Base-by-base conservation (phyloP, 768 basidiomycete genomes). In the Xanthoconium purpureum region DNA sequence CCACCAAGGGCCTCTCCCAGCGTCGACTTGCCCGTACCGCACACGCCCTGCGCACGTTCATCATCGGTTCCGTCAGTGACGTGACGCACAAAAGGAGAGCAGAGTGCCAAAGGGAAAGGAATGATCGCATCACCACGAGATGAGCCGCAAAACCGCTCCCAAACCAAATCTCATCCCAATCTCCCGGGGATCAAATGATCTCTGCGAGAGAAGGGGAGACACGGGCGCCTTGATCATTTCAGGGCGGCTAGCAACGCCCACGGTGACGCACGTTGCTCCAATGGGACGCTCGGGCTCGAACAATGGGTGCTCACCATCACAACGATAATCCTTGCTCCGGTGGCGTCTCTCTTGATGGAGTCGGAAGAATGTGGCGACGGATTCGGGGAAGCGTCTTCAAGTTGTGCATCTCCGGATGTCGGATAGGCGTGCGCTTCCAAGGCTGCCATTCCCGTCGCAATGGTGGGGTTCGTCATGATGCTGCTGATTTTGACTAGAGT, bases 11-110 rank as follows among this genome's bases (percentile, higher is more conserved):
- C 83, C 6, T 59, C 60, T 0, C 88, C 91, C 1, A 94, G 76
- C 20, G 87, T 89, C 30, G 83, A 82, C 66, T 89, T 89, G 9
- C 89, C 87, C 33, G 84, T 84, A 14, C 87, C 87, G 1, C 80
- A 88, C 4, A 89, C 86, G 35, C 90, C 90, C 87, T 88, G 62
- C 10, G 20, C 18, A 39, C 38, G 38, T 39, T 39, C 15, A 18
- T 18, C 10, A 24, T 42, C 40, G 10, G 18, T 9, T 14, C 9
- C 18, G 10, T 20, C 6, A 42, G 40, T 12, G 20, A 18, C 40
- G 13, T 9, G 6, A 42, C 40, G 18, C 7, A 8, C 38, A n/a
- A 39, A 39, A n/a, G 17, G 38, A 39, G 38, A 17, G 38, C n/a
- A 42, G 6, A 39, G 4, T 4, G 24, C 4, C 12, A 40, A 29